Percentiles rank a stretch among this genome's conserved stretches.
Conservation (phyloP, 768 basidiomycete genomes). For the Galerina marginata region DNA sequence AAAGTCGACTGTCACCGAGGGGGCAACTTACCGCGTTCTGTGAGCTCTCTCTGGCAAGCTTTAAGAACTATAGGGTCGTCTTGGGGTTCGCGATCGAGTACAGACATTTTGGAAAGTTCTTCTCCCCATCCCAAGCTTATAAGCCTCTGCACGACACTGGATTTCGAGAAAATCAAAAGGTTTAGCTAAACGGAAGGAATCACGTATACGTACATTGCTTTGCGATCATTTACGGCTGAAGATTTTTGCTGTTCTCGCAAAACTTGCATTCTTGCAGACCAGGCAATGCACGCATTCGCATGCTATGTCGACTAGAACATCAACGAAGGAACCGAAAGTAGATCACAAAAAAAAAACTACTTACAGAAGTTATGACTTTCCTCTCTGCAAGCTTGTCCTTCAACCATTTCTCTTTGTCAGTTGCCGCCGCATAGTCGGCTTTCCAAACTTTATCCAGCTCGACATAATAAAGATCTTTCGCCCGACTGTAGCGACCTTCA, state of each 20-base stretch:
- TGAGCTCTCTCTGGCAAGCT: slow-evolving; percentile 7
- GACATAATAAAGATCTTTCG: background rate
- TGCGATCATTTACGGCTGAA: background rate
- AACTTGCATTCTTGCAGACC: background rate
- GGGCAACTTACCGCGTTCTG: background rate
- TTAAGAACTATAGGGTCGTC: background rate
- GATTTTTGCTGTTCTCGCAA: background rate
- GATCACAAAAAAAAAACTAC: background rate
- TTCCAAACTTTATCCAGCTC: background rate
- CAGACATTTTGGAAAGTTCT: background rate
- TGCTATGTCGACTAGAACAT: background rate
- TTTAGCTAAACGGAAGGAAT: no score
- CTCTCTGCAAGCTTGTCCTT: slow-evolving; percentile 1
- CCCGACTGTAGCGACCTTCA: background rate
- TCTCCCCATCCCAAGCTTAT: slow-evolving; percentile 7
- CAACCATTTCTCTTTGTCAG: background rate
- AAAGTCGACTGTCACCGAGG: background rate
- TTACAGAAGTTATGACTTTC: background rate
- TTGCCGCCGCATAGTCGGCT: background rate
- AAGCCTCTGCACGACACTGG: background rate
- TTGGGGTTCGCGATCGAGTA: background rate
- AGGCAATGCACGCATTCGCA: slow-evolving; percentile 1
- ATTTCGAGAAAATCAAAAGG: background rate
- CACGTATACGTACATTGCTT: background rate
- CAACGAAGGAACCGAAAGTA: background rate